phyloP scores from a whole-genome alignment of 495 filamentous ascomycete genomes.

The Daldinia concentrica region DNA sequence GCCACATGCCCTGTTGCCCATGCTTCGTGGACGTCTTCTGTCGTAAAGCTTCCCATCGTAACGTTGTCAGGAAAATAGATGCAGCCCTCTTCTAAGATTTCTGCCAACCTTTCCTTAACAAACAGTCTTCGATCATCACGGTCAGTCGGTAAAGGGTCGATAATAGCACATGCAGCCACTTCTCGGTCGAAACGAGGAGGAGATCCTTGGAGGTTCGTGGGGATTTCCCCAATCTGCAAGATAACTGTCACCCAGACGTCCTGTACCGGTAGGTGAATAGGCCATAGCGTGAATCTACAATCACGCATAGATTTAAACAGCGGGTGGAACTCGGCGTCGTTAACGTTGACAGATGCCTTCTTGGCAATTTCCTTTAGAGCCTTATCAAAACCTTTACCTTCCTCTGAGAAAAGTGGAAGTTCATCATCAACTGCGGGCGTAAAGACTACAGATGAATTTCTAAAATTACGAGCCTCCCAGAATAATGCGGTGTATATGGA shows the following conservation, averaged over 20 bases:
- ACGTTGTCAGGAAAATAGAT: slow-evolving; percentile 7
- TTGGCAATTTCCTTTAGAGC: neutral
- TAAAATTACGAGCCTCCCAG: slow-evolving; percentile 41
- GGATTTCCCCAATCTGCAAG: neutral
- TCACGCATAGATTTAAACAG: slow-evolving; percentile 34
- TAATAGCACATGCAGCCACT: slow-evolving; percentile 29
- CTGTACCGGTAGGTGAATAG: slow-evolving; percentile 8
- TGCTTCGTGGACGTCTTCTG: neutral
- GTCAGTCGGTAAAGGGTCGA: slow-evolving; percentile 24
- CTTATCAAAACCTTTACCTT: slow-evolving; percentile 1
- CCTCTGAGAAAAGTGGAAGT: slow-evolving; percentile 25
- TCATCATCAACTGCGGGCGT: slow-evolving; percentile 31
- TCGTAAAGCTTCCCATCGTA: neutral
- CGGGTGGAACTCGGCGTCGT: neutral
- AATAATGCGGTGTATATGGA: slow-evolving; percentile 33
- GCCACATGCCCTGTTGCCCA: slow-evolving; percentile 40
- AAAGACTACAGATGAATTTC: slow-evolving; percentile 17
- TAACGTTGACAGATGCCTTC: neutral
- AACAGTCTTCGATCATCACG: slow-evolving; percentile 11
- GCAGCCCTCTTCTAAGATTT: slow-evolving; percentile 33
- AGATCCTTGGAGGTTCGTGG: too few relatives aligned
- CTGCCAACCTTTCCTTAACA: slow-evolving; percentile 5
- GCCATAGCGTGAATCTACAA: slow-evolving; percentile 34
- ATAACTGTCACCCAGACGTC: slow-evolving; percentile 36
- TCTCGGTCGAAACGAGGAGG: neutral